Percentiles rank a stretch among this genome's conserved stretches.
phyloP scores from a whole-genome alignment of 2,329 filamentous ascomycete species.

The Fusarium sp. region DNA sequence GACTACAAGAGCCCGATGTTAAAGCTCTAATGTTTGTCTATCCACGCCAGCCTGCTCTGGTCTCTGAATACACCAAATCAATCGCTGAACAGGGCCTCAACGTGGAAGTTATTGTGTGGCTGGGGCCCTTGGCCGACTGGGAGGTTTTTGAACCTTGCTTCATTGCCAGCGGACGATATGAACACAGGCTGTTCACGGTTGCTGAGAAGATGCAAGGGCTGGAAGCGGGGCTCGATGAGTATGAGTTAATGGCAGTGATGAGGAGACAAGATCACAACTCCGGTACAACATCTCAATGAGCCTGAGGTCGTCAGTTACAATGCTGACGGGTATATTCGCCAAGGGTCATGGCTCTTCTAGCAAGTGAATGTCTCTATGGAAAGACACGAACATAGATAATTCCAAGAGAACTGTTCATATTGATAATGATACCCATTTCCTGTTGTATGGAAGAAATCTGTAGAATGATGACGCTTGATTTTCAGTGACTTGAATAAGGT shows the following conservation, averaged over 20 bases:
- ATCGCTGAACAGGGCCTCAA: constrained; percentile 11
- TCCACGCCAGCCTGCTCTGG: constrained; percentile 52
- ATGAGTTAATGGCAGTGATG: constrained; percentile 44
- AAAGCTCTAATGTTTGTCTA: constrained; percentile 54
- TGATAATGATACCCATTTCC: too few species aligned
- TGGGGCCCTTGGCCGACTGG: constrained; percentile 50
- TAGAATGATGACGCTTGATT: too few species aligned
- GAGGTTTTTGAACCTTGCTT: constrained; percentile 45
- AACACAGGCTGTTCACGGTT: constrained; percentile 19
- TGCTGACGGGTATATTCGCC: too few species aligned
- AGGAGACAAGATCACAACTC: neutral
- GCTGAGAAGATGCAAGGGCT: constrained; percentile 19
- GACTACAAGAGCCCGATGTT: constrained; percentile 45
- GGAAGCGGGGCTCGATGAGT: constrained; percentile 42
- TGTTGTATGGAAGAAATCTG: too few species aligned
- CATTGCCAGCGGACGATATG: neutral
- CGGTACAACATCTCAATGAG: neutral
- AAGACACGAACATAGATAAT: too few species aligned
- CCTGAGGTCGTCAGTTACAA: neutral
- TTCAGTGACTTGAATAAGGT: too few species aligned
- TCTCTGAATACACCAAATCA: constrained; percentile 48
- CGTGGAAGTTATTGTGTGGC: constrained; percentile 42
- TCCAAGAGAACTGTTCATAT: too few species aligned
- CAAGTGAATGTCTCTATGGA: too few species aligned
- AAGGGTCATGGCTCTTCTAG: too few species aligned